A percentile compares a stretch with the other conserved stretches of the same genome.
Evolutionary conservation across 169 alveolate species (phyloP).

Genomic region (Plasmodium cynomolgi): DNA sequence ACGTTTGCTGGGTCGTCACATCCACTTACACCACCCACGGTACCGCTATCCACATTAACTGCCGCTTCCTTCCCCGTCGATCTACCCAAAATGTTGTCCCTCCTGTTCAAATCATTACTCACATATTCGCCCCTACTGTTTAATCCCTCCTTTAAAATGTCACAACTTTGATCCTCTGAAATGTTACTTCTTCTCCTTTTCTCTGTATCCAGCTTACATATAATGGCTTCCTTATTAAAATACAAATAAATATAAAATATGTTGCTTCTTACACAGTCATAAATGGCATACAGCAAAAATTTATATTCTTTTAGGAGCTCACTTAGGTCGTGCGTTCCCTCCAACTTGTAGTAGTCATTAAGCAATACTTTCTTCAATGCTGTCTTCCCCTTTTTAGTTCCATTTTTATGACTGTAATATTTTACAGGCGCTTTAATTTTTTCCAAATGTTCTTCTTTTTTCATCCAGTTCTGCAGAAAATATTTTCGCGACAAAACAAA

Average conservation of each 20-base stretch:
- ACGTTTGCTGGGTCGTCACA: not conserved
- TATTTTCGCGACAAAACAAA: constrained; percentile 3
- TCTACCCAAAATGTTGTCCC: not conserved
- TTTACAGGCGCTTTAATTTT: not conserved
- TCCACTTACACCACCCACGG: not conserved
- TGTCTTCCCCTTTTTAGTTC: not conserved
- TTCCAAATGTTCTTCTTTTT: not conserved
- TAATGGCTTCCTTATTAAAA: constrained; percentile 53
- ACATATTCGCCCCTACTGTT: not conserved
- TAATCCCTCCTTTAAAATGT: not conserved
- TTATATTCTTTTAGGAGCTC: constrained; percentile 34
- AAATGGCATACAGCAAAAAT: constrained; percentile 41
- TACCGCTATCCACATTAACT: not conserved
- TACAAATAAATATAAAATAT: constrained; percentile 53
- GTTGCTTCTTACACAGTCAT: constrained; percentile 35
- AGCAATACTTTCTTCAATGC: not conserved
- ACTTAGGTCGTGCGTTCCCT: not conserved
- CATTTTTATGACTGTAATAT: not conserved
- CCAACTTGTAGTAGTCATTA: not conserved
- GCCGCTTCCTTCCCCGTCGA: not conserved
- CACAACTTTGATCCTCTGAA: not conserved
- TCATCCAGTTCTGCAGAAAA: not conserved
- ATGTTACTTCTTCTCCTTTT: not conserved
- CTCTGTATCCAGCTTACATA: not conserved
- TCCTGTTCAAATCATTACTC: not conserved